Evolutionary conservation across 1,139 yeast genomes (phyloP).

Genomic region (Kurtzmaniella quercitrusa): DNA sequence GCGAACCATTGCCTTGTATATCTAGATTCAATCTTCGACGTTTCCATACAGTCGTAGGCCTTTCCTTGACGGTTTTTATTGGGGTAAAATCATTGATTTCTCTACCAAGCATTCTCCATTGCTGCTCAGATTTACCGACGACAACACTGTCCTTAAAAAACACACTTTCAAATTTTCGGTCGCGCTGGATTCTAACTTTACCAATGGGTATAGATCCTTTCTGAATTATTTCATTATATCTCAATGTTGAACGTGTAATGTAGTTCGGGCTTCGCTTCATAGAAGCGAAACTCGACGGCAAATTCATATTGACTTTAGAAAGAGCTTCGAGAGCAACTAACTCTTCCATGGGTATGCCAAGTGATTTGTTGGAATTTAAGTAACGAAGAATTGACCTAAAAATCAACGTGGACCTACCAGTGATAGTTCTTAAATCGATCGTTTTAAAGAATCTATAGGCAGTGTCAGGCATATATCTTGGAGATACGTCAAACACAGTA

Average conservation of each 20-base stretch:
- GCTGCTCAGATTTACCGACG: conserved; percentile 34
- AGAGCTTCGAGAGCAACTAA: conserved; percentile 19
- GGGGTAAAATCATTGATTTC: conserved; percentile 21
- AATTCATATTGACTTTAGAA: conserved; percentile 23
- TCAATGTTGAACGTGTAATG: conserved; percentile 20
- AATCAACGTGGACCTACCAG: conserved; percentile 25
- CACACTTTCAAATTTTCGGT: conserved; percentile 15
- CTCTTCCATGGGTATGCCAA: conserved; percentile 15
- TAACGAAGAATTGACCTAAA: conserved; percentile 22
- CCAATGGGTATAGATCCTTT: conserved; percentile 15
- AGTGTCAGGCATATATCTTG: conserved; percentile 33
- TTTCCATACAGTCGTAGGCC: conserved; percentile 23
- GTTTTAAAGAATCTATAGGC: conserved; percentile 30
- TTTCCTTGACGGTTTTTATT: conserved; percentile 19
- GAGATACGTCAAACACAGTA: conserved; percentile 26
- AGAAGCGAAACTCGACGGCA: conserved; percentile 26
- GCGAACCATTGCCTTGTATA: conserved; percentile 9
- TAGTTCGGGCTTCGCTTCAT: conserved; percentile 32
- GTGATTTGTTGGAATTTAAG: conserved; percentile 15
- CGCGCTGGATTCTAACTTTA: conserved; percentile 12
- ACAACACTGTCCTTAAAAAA: conserved; percentile 23
- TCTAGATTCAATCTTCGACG: conserved; percentile 16
- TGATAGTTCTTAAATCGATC: conserved; percentile 29
- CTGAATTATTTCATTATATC: conserved; percentile 28
- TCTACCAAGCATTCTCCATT: conserved; percentile 38